These are phyloP conservation scores for Russula sp. DNA, from an alignment of 768 basidiomycete genomes.

Conservation along the genomic window DNA sequence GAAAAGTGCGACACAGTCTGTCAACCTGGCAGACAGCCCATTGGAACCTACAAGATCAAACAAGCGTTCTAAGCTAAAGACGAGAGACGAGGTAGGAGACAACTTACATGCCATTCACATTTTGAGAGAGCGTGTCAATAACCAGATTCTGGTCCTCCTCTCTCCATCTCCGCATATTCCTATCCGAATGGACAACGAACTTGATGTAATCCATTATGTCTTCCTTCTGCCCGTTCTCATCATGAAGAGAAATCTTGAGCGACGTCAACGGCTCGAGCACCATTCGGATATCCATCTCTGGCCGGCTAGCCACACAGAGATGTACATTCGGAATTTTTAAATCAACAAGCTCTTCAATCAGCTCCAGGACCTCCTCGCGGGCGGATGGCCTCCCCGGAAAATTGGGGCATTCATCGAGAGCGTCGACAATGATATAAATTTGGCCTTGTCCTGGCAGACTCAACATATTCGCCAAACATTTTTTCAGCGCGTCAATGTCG, in stretches of 20 bases:
- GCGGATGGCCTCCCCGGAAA: background rate
- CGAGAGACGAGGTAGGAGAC: no score
- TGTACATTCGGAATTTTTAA: background rate
- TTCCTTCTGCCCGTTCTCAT: background rate
- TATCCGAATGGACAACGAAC: background rate
- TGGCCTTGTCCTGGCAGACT: background rate
- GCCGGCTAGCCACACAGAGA: constrained; percentile 5
- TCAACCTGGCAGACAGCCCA: constrained; percentile 13
- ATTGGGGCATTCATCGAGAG: constrained; percentile 8
- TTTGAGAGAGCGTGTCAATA: background rate
- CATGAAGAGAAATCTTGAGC: constrained; percentile 3
- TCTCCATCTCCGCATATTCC: background rate
- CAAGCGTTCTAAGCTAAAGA: background rate
- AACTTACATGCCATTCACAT: constrained; percentile 21
- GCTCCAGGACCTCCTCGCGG: constrained; percentile 3
- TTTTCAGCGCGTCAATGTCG: background rate
- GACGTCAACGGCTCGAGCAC: background rate
- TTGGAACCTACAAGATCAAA: constrained; percentile 19
- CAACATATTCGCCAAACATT: constrained; percentile 11
- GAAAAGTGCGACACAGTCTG: background rate
- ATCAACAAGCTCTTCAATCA: background rate
- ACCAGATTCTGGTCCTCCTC: constrained; percentile 2
- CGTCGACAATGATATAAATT: constrained; percentile 2
- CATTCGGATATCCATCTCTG: background rate
- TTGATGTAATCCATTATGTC: constrained; percentile 9